phyloP scores from a whole-genome alignment of 106 monocot genomes.

The Acorus calamus region DNA sequence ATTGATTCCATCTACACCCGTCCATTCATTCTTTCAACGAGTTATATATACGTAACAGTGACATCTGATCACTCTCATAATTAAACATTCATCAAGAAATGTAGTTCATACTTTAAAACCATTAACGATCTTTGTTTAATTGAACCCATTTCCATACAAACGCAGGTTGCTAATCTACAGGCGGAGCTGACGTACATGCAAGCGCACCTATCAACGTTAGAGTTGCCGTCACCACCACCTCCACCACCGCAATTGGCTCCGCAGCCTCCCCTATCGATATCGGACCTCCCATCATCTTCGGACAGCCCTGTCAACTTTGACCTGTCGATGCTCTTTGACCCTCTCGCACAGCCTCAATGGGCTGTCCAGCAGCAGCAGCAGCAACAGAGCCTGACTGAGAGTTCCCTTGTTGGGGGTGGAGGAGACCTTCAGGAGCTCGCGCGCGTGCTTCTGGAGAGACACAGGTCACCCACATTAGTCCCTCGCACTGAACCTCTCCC shows the following conservation, averaged over 20 bases:
- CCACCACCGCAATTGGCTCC: conserved; percentile 27
- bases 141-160: too few relatives aligned
- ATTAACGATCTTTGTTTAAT: too few relatives aligned
- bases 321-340: conserved; percentile 67
- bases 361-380: conserved; percentile 23
- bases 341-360: conserved; percentile 18
- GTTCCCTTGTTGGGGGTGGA: neutral
- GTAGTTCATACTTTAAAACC: too few relatives aligned
- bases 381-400: neutral
- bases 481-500: conserved; percentile 1
- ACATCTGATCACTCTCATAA: too few relatives aligned
- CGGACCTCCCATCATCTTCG: conserved; percentile 51
- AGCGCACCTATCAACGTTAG: conserved; percentile 71
- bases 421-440: conserved; percentile 56
- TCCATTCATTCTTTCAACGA: too few relatives aligned
- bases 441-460: conserved; percentile 47
- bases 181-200: conserved; percentile 80
- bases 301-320: conserved; percentile 27
- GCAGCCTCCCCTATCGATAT: conserved; percentile 40
- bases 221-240: conserved; percentile 44
- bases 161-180: conserved; percentile 77
- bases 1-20: too few relatives aligned
- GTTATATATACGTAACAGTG: too few relatives aligned
- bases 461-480: conserved; percentile 11
- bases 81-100: too few relatives aligned